Conservation (phyloP, 805 yeast genomes). For the Wickerhamomyces silvicola region DNA sequence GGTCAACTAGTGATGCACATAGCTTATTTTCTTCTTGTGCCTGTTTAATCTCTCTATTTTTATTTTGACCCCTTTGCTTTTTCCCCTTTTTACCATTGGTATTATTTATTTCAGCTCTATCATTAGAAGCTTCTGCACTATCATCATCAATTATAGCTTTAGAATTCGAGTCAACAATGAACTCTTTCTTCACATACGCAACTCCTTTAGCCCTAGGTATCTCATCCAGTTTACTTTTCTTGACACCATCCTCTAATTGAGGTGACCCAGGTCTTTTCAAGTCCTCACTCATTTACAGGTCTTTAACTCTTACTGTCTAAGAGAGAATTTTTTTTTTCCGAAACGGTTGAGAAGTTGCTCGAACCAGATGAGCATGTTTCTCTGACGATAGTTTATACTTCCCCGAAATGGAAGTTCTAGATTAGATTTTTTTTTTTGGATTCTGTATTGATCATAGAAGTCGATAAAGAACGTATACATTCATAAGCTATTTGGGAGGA, state of each 20-base stretch:
- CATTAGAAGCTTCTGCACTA: conserved; percentile 38
- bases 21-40: conserved; percentile 54
- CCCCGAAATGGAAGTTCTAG: too few relatives aligned
- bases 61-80: conserved; percentile 75
- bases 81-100: conserved; percentile 39
- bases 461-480: too few relatives aligned
- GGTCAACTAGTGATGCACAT: conserved; percentile 60
- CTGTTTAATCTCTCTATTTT: conserved; percentile 71
- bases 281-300: conserved; percentile 3
- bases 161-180: conserved; percentile 32
- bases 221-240: conserved; percentile 11
- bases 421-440: too few relatives aligned
- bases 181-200: conserved; percentile 75
- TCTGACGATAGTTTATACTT: too few relatives aligned
- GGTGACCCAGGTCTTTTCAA: conserved; percentile 19
- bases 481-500: too few relatives aligned
- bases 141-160: conserved; percentile 33
- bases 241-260: conserved; percentile 3
- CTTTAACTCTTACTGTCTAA: conserved; percentile 1
- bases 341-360: too few relatives aligned
- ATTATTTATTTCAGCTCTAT: conserved; percentile 32
- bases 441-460: too few relatives aligned
- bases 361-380: too few relatives aligned
- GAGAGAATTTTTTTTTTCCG: not conserved
- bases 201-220: conserved; percentile 43